Evolutionary conservation across 129 eudicot species (phyloP).

Genomic region (Artemisia annua): DNA sequence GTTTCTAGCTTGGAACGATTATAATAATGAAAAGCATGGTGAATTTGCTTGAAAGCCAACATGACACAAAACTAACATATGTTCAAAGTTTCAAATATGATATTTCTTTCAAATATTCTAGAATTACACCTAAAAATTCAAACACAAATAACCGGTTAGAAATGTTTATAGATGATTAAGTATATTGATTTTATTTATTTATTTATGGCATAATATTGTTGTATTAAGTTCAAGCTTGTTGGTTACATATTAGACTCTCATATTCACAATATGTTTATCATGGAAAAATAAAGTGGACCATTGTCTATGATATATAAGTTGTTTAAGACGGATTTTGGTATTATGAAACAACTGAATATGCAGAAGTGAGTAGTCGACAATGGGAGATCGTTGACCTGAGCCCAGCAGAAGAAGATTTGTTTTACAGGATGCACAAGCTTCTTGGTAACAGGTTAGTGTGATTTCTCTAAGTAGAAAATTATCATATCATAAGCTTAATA

Average conservation of each 20-base stretch:
- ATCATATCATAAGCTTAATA: not conserved
- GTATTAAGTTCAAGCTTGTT: not conserved
- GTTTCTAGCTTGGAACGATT: too few species aligned
- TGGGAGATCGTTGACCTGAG: slow-evolving; percentile 61
- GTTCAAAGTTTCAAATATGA: too few species aligned
- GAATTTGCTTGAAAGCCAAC: too few species aligned
- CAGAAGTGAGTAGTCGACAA: slow-evolving; percentile 52
- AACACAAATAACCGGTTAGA: too few species aligned
- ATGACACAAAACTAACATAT: too few species aligned
- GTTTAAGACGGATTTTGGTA: not conserved
- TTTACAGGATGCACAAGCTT: slow-evolving; percentile 65
- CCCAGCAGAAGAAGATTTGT: slow-evolving; percentile 56
- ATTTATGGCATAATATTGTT: too few species aligned
- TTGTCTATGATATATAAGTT: not conserved
- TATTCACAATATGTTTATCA: not conserved
- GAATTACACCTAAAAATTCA: too few species aligned
- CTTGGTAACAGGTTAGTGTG: slow-evolving; percentile 56
- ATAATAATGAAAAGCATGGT: too few species aligned
- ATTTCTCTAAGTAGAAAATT: not conserved
- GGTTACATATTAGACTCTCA: not conserved
- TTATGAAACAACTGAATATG: not conserved
- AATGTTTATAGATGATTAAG: too few species aligned
- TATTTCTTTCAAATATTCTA: too few species aligned
- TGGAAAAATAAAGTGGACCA: not conserved
- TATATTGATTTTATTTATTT: too few species aligned